Base-by-base conservation (phyloP, 768 basidiomycete genomes). In the Vararia minispora region DNA sequence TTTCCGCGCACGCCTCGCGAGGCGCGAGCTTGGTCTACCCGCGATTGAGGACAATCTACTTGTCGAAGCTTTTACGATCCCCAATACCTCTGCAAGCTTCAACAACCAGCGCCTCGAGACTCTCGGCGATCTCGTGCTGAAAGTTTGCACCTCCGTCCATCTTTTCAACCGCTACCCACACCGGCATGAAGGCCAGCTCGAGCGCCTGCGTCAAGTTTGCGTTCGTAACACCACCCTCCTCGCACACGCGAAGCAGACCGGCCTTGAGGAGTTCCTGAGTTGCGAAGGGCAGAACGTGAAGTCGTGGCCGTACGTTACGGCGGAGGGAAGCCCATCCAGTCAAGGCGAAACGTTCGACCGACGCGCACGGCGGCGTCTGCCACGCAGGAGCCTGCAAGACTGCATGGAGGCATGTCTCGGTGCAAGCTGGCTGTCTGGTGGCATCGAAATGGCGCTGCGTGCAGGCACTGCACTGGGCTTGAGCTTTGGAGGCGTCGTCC, bases 81-180 rank as follows among this genome's bases (percentile, higher is more conserved):
- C 89, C 1, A 66, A 66, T 25, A 69, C 79, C 5, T 52, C 52
- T 24, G 68, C 74, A 6, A 69, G 71, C 7, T 87, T 74, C 60
- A 85, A 70, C 57, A 92, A 91, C 45, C 86, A 94, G 50, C 74
- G 85, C 1, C 55, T 92, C 39, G 90, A 94, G 55, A 90, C 87
- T 0, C 63, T 92, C 6, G 90, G 90, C 7, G 90, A 94, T 51
- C 73, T 80, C 0, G 84, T 89, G 1, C 64, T 89, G 29, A 79
- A 89, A 50, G 58, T 91, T 18, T 72, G 76, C 34, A 76, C 76
- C 3, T 81, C 80, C 16, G 75, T 88, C 2, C 74, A 89, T 51
- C 59, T 86, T 4, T 79, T 80, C 59, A 85, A 82, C 61, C 73
- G 69, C 44, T 87, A 70, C 49, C 82, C 84, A 0, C 66, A 74